A percentile compares a stretch with the other conserved stretches of the same genome.
These are phyloP conservation scores for Penicillium polonicum DNA, from an alignment of 2,329 filamentous ascomycete genomes.

Conservation along the genomic window DNA sequence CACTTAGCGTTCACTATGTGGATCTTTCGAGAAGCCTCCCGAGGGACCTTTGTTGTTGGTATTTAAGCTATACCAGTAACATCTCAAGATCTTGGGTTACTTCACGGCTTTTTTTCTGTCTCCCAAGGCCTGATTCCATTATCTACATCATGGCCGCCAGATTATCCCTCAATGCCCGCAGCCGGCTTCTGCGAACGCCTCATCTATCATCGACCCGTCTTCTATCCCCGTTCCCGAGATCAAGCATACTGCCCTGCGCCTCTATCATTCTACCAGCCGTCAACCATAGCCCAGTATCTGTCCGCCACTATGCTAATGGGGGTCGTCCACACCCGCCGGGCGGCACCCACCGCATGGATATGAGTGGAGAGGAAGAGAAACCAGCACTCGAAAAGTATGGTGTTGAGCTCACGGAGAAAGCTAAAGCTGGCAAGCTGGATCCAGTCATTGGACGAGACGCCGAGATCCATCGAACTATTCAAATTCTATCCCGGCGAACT, in stretches of 20 bases:
- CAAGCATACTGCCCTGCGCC: conserved; percentile 20
- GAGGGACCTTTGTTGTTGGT: conserved; percentile 13
- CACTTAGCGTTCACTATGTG: conserved; percentile 31
- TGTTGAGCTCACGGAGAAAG: conserved; percentile 81
- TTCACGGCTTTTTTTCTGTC: not conserved
- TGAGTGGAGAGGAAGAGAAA: conserved; percentile 75
- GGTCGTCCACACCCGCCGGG: conserved; percentile 78
- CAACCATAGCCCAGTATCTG: conserved; percentile 12
- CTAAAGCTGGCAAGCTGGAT: conserved; percentile 85
- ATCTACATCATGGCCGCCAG: conserved; percentile 33
- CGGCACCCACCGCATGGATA: conserved; percentile 89
- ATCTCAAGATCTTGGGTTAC: not conserved
- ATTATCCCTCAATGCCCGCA: conserved; percentile 31
- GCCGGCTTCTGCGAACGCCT: conserved; percentile 30
- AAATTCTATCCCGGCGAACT: conserved; percentile 85
- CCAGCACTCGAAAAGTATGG: conserved; percentile 88
- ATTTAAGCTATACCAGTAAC: conserved; percentile 12
- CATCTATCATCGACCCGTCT: conserved; percentile 22
- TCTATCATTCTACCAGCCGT: conserved; percentile 16
- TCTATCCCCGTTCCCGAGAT: conserved; percentile 21
- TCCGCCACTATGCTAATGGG: conserved; percentile 56
- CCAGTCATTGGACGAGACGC: conserved; percentile 90
- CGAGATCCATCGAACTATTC: conserved; percentile 92
- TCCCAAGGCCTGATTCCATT: not conserved
- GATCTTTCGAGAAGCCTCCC: conserved; percentile 41